Conservation (phyloP, 176 grass and related monocot genomes). For the Typha latifolia region DNA sequence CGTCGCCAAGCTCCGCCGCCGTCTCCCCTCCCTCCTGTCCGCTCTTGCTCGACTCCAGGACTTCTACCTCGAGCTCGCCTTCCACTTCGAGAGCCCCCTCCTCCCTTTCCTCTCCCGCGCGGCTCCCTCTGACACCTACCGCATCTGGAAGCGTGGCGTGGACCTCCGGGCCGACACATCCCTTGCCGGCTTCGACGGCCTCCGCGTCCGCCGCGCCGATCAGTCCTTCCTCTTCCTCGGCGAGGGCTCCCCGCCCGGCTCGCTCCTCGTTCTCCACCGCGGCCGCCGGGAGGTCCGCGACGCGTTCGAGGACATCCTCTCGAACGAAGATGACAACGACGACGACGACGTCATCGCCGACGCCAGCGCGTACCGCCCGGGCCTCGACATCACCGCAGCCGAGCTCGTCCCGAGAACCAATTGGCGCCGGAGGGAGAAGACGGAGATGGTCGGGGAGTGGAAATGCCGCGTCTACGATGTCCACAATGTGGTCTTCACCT, state of each 20-base stretch:
- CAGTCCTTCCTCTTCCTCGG: constrained; percentile 88
- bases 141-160: constrained; percentile 76
- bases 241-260: constrained; percentile 53
- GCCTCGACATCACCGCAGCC: constrained; percentile 67
- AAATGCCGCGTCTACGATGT: constrained; percentile 79
- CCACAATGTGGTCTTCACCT: constrained; percentile 91
- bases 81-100: constrained; percentile 89
- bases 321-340: constrained; percentile 39
- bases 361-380: constrained; percentile 66
- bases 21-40: constrained; percentile 47
- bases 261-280: constrained; percentile 88
- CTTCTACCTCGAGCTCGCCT: constrained; percentile 79
- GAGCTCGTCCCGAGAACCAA: constrained; percentile 71
- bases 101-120: constrained; percentile 77
- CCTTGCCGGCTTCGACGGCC: constrained; percentile 81
- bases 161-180: constrained; percentile 83
- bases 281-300: constrained; percentile 68
- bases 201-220: constrained; percentile 68
- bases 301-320: constrained; percentile 45
- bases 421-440: constrained; percentile 93
- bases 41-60: constrained; percentile 76
- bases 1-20: constrained; percentile 71
- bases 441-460: constrained; percentile 81
- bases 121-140: constrained; percentile 83
- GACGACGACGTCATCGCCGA: constrained; percentile 62